phyloP scores from a whole-genome alignment of 768 basidiomycete species.

The Lentinula lateritia region DNA sequence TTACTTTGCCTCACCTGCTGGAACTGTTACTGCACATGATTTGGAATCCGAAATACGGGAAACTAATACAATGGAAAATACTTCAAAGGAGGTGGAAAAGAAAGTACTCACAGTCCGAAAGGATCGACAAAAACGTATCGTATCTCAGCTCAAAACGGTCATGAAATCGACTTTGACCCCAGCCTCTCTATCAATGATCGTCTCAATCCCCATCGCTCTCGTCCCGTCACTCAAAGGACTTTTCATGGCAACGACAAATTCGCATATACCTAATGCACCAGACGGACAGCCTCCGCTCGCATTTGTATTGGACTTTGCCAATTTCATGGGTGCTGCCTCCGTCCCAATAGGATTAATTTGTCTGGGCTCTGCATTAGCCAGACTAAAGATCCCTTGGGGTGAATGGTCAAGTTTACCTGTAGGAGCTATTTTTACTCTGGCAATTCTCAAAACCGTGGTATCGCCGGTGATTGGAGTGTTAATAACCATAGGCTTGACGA shows the following conservation, averaged over 20 bases:
- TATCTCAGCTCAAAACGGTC: conserved; percentile 15
- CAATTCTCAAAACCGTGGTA: conserved; percentile 49
- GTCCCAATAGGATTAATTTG: conserved; percentile 61
- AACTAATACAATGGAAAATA: neutral
- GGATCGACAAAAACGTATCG: neutral
- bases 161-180: conserved; percentile 39
- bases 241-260: conserved; percentile 43
- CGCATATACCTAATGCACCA: conserved; percentile 44
- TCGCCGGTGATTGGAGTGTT: conserved; percentile 58
- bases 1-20: neutral
- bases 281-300: conserved; percentile 66
- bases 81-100: neutral
- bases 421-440: conserved; percentile 48
- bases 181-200: conserved; percentile 45
- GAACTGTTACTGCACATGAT: conserved; percentile 5
- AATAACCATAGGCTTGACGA: conserved; percentile 47
- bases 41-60: neutral
- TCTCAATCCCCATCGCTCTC: conserved; percentile 51
- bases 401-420: conserved; percentile 41
- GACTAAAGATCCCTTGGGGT: conserved; percentile 44
- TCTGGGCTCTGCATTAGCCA: conserved; percentile 58
- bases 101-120: neutral
- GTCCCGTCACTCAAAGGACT: conserved; percentile 54
- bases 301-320: conserved; percentile 49
- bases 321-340: conserved; percentile 57